Percentiles rank a stretch among this genome's conserved stretches.
Conservation (phyloP, 805 yeast species). For the Diddensiella santjacobensis region DNA sequence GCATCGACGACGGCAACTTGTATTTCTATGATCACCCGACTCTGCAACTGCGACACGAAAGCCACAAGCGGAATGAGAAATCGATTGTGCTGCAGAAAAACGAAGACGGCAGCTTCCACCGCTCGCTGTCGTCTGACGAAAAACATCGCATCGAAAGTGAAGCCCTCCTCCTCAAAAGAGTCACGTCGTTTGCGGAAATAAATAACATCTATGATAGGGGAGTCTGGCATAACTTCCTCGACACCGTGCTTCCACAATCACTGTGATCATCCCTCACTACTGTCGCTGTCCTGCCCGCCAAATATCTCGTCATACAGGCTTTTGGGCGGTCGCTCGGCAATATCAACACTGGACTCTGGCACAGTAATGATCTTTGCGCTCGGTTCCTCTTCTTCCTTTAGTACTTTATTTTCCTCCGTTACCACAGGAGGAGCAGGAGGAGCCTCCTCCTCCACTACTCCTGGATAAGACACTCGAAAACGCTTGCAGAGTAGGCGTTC, state of each 20-base stretch:
- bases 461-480: constrained; percentile 21
- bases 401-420: neutral
- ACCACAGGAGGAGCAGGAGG: too few species aligned
- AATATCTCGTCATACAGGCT: constrained; percentile 21
- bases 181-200: constrained; percentile 31
- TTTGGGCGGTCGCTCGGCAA: neutral
- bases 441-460: neutral
- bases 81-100: constrained; percentile 28
- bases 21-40: constrained; percentile 28
- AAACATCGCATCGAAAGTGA: constrained; percentile 22
- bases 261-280: neutral
- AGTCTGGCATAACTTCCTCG: neutral
- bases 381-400: neutral
- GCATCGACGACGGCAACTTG: constrained; percentile 42
- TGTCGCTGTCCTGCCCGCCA: too few species aligned
- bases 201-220: constrained; percentile 38
- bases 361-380: neutral
- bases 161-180: constrained; percentile 21
- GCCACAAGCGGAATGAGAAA: constrained; percentile 15
- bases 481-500: constrained; percentile 27
- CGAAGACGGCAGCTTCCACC: constrained; percentile 25
- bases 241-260: neutral
- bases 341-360: neutral
- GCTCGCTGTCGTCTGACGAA: constrained; percentile 30
- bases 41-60: constrained; percentile 12